Conservation (phyloP, 148 eudicot genomes). For the Camellia lanceoleosa region DNA sequence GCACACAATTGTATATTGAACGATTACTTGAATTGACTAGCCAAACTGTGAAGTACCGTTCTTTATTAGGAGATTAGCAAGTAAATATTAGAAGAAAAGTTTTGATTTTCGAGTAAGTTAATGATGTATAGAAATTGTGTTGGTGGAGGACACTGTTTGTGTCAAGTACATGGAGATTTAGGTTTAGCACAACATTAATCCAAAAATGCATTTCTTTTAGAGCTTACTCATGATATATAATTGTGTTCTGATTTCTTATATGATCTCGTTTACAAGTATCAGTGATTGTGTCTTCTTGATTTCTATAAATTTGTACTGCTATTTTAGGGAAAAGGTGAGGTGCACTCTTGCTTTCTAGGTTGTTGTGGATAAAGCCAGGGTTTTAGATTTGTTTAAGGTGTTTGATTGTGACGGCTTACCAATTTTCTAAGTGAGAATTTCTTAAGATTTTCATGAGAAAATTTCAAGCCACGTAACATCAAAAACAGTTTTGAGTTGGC, state of each 20-base stretch:
- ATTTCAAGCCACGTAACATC: not conserved
- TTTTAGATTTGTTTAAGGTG: not conserved
- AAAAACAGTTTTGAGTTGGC: not conserved
- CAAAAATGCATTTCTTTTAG: not conserved
- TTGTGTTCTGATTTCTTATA: not conserved
- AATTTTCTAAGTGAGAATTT: not conserved
- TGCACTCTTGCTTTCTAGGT: not conserved
- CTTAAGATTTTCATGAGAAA: not conserved
- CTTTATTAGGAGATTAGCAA: slow-evolving; percentile 14
- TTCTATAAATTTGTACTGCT: not conserved
- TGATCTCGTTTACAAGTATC: not conserved
- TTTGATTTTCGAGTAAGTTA: slow-evolving; percentile 2
- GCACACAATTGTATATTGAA: not conserved
- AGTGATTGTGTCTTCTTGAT: not conserved
- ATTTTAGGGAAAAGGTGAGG: not conserved
- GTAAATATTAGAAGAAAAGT: slow-evolving; percentile 1
- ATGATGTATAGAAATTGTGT: not conserved
- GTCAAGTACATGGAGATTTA: not conserved
- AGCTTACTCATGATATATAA: not conserved
- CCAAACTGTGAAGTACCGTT: slow-evolving; percentile 14
- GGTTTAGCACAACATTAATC: not conserved
- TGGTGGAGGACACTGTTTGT: not conserved
- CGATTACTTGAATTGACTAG: not conserved
- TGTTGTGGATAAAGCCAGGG: not conserved
- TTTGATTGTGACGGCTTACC: not conserved